Base-by-base conservation (phyloP, 2,329 filamentous ascomycete species). In the Laburnicola sp. region DNA sequence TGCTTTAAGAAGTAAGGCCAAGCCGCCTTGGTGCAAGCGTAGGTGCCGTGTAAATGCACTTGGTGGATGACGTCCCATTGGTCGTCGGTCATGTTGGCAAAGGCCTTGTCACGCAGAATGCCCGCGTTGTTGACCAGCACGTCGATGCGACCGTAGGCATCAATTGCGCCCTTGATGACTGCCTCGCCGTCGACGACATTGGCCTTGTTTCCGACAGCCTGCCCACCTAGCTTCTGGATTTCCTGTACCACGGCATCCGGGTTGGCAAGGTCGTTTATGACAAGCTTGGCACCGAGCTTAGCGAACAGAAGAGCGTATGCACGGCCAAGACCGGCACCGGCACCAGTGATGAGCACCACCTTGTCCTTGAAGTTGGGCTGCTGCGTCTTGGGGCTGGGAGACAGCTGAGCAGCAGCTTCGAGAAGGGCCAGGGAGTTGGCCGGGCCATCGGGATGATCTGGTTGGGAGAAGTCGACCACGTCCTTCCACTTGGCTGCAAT, bases 1-100 rank as follows among this genome's bases (percentile, higher is more conserved):
- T 99, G 94, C 83, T 97, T 96, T 45, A 97, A 82, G 81, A 99
- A 89, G 76, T 95, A 89, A 44, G 94, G 94, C 91, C 93, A 99
- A 21, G 94, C 94, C 55, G 94, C 94, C 83, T 96, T 97, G 71
- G 91, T 93, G 60, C 93, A 85, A 80, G 96, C 96, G 80, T 96
- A 99, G 55, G 94, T 99, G 63, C 94, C 93, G 62, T 90, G 85
- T 39, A 96, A 83, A 75, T 99, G 94, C 49, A 97, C 91, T 65
- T 91, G 89, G 77, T 97, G 76, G 66, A 99, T 92, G 50, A 89
- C 84, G 66, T 97, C 86, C 91, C 94, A 99, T 68, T 91, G 83
- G 69, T 85, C 87, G 72, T 99, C 94, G 54, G 92, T 89, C 93
- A 99, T 97, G 81, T 97, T 97, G 75, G 82, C 82, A 75, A 99